Evolutionary conservation across 2,329 filamentous ascomycete species (phyloP), one percentile per base, ranked within the genome.

Genomic region (Camillea tinctor): DNA sequence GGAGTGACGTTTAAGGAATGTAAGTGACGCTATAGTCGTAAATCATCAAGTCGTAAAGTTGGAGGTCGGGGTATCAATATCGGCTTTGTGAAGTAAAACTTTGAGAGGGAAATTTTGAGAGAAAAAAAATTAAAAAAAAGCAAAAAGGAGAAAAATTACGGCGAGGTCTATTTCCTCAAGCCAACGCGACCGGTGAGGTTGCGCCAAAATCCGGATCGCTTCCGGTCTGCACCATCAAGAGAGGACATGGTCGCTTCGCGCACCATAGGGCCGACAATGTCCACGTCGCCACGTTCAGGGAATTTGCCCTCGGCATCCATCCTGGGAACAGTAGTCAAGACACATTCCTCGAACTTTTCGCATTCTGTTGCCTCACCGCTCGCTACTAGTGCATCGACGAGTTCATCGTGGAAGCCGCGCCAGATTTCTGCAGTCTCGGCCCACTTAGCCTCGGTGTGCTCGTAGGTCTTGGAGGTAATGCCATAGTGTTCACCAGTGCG

Each of bases 211-310:
- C 69, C 65, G 8, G 69, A 63, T 2, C 68, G 67, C 54, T 69
- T 71, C 24, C 68, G 66, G 53, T 72, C 71, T 15, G 59, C 30
- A 30, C 60, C 59, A n/a, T 68, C 68, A 17, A 66, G 57, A 21
- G 68, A 65, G 7, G 60, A 73, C 83, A 86, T 86, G 63, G 80
- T 76, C 48, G 79, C 78, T 65, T 85, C 82, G 13, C 84, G 83
- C 67, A 87, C 86, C 93, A 97, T 97, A 6, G 93, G 93, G 1
- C 93, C 93, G 51, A 97, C 92, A 72, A 97, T 96, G 74, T 96
- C 93, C 68, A 93, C 89, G 69, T 97, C 93, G 56, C 93, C 93
- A 30, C 94, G 85, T 68, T 89, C 87, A 22, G 93, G 93, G 70
- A 97, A 97, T 75, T 97, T 97, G 71, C 90, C 89, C 63, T 90